Evolutionary conservation across 306 rosid species (phyloP).

Genomic region (Begonia masoniana): DNA sequence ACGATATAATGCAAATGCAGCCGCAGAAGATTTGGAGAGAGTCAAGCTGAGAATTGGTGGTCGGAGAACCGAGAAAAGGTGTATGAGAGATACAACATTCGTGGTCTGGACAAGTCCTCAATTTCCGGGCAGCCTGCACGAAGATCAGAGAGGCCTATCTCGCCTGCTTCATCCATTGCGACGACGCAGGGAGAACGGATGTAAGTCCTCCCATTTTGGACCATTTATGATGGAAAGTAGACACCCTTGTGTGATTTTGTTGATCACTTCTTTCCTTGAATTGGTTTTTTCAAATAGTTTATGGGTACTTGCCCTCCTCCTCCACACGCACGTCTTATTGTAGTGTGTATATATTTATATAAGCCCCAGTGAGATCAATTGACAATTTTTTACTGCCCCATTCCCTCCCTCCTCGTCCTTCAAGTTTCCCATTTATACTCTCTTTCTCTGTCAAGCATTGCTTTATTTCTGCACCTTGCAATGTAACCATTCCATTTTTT

Average conservation of each 20-base stretch:
- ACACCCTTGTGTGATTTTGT: conserved; percentile 2
- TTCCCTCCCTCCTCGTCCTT: too few relatives aligned
- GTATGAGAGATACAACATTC: conserved; percentile 73
- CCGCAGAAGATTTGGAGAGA: conserved; percentile 94
- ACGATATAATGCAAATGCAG: conserved; percentile 31
- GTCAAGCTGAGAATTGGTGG: conserved; percentile 98
- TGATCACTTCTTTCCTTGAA: neutral
- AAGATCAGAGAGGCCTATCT: conserved; percentile 35
- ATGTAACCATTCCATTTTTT: too few relatives aligned
- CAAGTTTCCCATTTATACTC: too few relatives aligned
- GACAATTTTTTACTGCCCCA: too few relatives aligned
- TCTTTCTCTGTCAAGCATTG: too few relatives aligned
- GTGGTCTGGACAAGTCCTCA: conserved; percentile 50
- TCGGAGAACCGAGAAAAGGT: conserved; percentile 89
- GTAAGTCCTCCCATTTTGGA: conserved; percentile 28
- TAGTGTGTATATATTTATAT: conserved; percentile 46
- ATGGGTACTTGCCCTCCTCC: conserved; percentile 31
- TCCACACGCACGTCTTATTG: conserved; percentile 36
- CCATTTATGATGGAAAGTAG: conserved; percentile 29
- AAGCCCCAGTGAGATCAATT: too few relatives aligned
- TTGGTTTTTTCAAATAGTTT: conserved; percentile 24
- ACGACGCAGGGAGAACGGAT: conserved; percentile 19
- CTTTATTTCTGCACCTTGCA: too few relatives aligned
- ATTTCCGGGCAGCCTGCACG: conserved; percentile 32
- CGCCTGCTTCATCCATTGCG: conserved; percentile 32